Evolutionary conservation across 1,284 basidiomycete species (phyloP).

Genomic region (Tilletia walkeri): DNA sequence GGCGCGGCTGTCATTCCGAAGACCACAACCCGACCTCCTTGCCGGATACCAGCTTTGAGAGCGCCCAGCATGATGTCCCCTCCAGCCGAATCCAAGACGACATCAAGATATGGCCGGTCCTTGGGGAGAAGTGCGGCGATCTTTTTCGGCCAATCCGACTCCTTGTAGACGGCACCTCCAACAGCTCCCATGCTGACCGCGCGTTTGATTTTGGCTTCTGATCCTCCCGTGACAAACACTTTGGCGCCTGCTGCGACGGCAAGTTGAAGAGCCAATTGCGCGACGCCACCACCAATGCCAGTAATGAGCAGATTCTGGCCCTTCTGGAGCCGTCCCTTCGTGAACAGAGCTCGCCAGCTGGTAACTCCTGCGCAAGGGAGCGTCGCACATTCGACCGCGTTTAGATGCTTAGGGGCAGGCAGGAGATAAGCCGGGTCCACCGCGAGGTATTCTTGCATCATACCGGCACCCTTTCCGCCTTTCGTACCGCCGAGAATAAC

Average conservation of each 20-base stretch:
- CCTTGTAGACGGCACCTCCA: conserved; percentile 74
- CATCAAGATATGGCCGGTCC: conserved; percentile 62
- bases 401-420: conserved; percentile 68
- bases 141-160: conserved; percentile 68
- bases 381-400: conserved; percentile 69
- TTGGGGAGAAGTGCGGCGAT: conserved; percentile 63
- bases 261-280: conserved; percentile 72
- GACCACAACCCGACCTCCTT: conserved; percentile 70
- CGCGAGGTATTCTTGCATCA: conserved; percentile 73
- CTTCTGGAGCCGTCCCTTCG: conserved; percentile 66
- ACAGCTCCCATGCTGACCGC: conserved; percentile 71
- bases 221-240: conserved; percentile 79
- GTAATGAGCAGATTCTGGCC: conserved; percentile 74
- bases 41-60: conserved; percentile 63
- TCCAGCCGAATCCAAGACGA: conserved; percentile 78
- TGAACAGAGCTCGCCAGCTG: conserved; percentile 71
- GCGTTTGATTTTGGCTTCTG: conserved; percentile 67
- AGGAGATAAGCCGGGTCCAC: conserved; percentile 72
- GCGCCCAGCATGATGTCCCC: conserved; percentile 70
- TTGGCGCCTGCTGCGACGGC: conserved; percentile 73
- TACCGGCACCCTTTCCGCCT: conserved; percentile 60
- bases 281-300: conserved; percentile 68
- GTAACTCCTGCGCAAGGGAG: conserved; percentile 76
- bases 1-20: conserved; percentile 66
- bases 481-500: conserved; percentile 45